These are phyloP conservation scores for Brassica nigra DNA, from an alignment of 345 rosid species.

Conservation along the genomic window DNA sequence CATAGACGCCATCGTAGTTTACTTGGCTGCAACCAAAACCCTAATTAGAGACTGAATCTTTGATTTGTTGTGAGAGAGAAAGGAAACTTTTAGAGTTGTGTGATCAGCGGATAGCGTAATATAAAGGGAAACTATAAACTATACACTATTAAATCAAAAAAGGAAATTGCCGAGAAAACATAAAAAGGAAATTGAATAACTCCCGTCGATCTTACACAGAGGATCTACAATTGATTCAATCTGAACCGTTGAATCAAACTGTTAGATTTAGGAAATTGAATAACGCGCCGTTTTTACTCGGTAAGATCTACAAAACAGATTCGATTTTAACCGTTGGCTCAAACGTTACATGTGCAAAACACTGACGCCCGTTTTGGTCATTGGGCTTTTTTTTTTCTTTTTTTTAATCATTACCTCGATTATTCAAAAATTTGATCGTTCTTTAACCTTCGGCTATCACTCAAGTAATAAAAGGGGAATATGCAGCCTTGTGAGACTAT, in stretches of 20 bases:
- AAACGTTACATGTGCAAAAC: not conserved
- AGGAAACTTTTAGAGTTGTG: not conserved
- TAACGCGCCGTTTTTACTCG: not conserved
- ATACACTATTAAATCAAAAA: not conserved
- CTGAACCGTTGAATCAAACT: not conserved
- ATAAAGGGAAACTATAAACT: not conserved
- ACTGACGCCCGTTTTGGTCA: not conserved
- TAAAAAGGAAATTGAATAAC: not conserved
- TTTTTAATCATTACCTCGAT: too few relatives aligned
- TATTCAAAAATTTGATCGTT: not conserved
- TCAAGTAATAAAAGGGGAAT: too few relatives aligned
- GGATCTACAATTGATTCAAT: not conserved
- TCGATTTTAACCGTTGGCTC: constrained; percentile 1
- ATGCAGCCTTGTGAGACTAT: too few relatives aligned
- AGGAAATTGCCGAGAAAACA: not conserved
- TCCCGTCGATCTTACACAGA: not conserved
- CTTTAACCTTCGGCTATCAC: not conserved
- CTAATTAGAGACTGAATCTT: constrained; percentile 10
- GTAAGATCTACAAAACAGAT: not conserved
- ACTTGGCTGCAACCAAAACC: constrained; percentile 9
- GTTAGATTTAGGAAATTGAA: not conserved
- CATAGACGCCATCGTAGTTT: not conserved
- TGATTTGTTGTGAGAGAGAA: constrained; percentile 1
- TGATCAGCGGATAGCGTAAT: not conserved
- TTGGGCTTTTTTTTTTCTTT: not conserved